Percentiles rank a stretch among this genome's conserved stretches.
These are phyloP conservation scores for Coemansia sp. DNA, from an alignment of 192 early-diverging fungal genomes.

Conservation along the genomic window DNA sequence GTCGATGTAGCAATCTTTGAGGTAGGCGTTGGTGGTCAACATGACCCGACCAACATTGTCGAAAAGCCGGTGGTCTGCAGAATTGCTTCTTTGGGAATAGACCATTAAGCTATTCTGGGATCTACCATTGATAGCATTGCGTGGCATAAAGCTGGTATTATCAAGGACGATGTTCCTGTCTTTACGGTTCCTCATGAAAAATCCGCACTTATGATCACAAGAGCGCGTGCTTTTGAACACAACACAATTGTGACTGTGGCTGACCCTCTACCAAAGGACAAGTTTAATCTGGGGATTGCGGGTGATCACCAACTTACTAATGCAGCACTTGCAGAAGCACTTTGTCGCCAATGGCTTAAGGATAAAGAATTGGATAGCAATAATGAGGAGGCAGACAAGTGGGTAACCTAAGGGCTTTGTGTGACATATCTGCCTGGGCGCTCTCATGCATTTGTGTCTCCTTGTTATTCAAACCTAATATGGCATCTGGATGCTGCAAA, in stretches of 20 bases:
- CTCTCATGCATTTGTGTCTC: constrained; percentile 64
- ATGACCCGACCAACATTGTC: constrained; percentile 81
- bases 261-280: background rate
- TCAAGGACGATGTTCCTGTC: constrained; percentile 64
- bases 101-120: constrained; percentile 71
- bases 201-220: constrained; percentile 57
- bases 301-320: no score
- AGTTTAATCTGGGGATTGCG: constrained; percentile 34
- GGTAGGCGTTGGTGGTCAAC: constrained; percentile 82
- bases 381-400: background rate
- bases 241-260: constrained; percentile 17
- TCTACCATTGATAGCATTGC: constrained; percentile 71
- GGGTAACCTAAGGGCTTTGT: constrained; percentile 57
- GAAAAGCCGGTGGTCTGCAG: constrained; percentile 72
- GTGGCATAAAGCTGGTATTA: no score
- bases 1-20: constrained; percentile 82
- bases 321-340: no score
- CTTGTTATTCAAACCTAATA: constrained; percentile 49
- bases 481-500: constrained; percentile 96
- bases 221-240: no score
- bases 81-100: constrained; percentile 77
- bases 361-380: constrained; percentile 20
- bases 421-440: constrained; percentile 84
- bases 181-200: constrained; percentile 69
- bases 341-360: constrained; percentile 66